Conservation (phyloP, 1,284 basidiomycete species). For the Cryptococcus hybrid region DNA sequence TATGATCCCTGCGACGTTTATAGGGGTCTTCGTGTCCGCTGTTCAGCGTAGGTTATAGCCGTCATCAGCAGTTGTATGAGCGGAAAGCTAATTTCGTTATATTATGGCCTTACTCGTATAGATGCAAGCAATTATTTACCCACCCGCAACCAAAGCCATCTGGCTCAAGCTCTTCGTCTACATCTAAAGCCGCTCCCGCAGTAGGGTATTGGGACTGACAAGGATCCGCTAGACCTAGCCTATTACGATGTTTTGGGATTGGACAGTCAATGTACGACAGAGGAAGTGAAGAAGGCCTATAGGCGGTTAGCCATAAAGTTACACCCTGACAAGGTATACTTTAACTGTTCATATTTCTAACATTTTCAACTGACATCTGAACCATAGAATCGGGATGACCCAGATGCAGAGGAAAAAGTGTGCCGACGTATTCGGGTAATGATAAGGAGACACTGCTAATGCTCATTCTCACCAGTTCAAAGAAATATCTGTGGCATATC, state of each 20-base stretch:
- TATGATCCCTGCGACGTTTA: slow-evolving; percentile 63
- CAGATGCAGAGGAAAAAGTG: slow-evolving; percentile 77
- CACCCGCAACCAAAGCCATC: slow-evolving; percentile 42
- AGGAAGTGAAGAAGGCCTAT: slow-evolving; percentile 88
- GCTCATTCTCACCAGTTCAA: slow-evolving; percentile 59
- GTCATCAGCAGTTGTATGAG: not conserved
- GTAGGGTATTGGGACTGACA: slow-evolving; percentile 72
- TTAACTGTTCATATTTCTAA: not conserved
- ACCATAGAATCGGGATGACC: slow-evolving; percentile 82
- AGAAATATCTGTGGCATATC: slow-evolving; percentile 79
- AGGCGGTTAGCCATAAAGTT: slow-evolving; percentile 82
- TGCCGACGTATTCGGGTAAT: slow-evolving; percentile 14
- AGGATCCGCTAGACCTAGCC: slow-evolving; percentile 79
- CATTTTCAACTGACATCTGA: not conserved
- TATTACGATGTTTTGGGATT: slow-evolving; percentile 65
- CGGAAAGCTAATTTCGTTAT: too few relatives aligned
- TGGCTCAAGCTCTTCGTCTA: slow-evolving; percentile 9
- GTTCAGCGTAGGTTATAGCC: slow-evolving; percentile 59
- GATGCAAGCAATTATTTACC: slow-evolving; percentile 30
- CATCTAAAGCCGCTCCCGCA: slow-evolving; percentile 42
- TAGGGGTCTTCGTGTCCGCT: slow-evolving; percentile 68
- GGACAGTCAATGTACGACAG: slow-evolving; percentile 38
- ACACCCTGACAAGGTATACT: slow-evolving; percentile 54
- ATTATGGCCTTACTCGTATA: slow-evolving; percentile 2
- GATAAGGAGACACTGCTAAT: not conserved